A percentile compares a stretch with the other conserved stretches of the same genome.
Conservation (phyloP, 2,329 filamentous ascomycete genomes). For the Emydomyces testavorans region DNA sequence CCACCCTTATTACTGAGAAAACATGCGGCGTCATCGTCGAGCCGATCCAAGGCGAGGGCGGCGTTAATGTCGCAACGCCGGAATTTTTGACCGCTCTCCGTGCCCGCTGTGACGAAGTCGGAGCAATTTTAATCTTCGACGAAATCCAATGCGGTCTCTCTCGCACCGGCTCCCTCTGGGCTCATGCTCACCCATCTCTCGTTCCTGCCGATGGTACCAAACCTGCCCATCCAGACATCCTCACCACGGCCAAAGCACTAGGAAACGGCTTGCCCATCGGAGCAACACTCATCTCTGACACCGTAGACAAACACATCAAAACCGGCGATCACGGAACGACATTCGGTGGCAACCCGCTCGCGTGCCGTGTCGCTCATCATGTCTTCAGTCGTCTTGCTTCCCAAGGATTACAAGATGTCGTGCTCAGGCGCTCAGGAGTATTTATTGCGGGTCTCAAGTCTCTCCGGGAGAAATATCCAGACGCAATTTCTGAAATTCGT, state of each 20-base stretch:
- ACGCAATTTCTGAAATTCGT: conserved; percentile 63
- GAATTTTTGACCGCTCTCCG: conserved; percentile 80
- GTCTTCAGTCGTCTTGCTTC: conserved; percentile 68
- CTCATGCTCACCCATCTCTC: conserved; percentile 60
- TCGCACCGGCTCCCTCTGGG: conserved; percentile 83
- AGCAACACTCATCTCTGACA: conserved; percentile 56
- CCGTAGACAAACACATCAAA: conserved; percentile 57
- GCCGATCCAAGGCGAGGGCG: conserved; percentile 94
- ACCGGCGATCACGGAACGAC: conserved; percentile 85
- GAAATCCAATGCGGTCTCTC: conserved; percentile 93
- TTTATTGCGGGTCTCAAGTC: conserved; percentile 49
- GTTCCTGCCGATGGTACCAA: conserved; percentile 25
- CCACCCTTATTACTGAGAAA: conserved; percentile 63
- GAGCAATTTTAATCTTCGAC: conserved; percentile 82
- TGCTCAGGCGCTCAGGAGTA: conserved; percentile 54
- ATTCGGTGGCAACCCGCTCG: conserved; percentile 84
- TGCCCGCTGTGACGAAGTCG: conserved; percentile 70
- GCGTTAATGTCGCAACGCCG: conserved; percentile 69
- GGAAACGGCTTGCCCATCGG: conserved; percentile 95
- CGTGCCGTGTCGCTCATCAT: conserved; percentile 71
- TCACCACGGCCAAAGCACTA: conserved; percentile 90
- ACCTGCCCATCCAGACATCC: conserved; percentile 80
- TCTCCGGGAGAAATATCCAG: conserved; percentile 52
- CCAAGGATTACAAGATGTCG: conserved; percentile 55
- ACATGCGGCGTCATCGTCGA: conserved; percentile 94